phyloP scores from a whole-genome alignment of 805 yeast genomes.

The Starmerella apicola region DNA sequence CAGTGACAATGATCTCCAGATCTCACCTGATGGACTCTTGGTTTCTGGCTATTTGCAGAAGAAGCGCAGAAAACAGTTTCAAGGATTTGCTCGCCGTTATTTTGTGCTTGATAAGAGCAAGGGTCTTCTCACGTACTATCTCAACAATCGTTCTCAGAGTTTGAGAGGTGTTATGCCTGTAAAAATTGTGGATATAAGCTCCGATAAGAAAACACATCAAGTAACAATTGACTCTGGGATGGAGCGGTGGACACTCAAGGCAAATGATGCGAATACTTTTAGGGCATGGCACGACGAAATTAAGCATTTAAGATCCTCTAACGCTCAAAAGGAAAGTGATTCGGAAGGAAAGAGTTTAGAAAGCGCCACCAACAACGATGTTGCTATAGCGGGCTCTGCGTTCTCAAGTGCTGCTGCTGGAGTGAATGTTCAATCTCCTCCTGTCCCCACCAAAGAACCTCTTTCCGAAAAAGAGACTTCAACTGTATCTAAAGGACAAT shows the following conservation, averaged over 20 bases:
- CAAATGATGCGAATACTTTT: constrained; percentile 53
- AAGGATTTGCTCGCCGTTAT: constrained; percentile 76
- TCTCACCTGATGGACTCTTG: constrained; percentile 29
- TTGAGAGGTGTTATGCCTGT: constrained; percentile 89
- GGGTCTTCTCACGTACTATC: constrained; percentile 71
- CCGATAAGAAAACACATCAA: constrained; percentile 52
- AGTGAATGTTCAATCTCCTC: too few relatives aligned
- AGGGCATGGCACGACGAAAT: constrained; percentile 74
- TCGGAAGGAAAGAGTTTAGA: constrained; percentile 10
- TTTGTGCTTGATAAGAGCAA: constrained; percentile 72
- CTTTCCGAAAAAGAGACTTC: too few relatives aligned
- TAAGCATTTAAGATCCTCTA: constrained; percentile 30
- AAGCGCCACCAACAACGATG: background rate
- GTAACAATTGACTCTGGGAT: constrained; percentile 85
- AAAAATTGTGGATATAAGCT: constrained; percentile 67
- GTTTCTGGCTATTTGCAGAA: constrained; percentile 70
- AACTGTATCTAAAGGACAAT: too few relatives aligned
- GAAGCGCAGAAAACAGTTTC: constrained; percentile 68
- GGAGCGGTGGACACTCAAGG: constrained; percentile 76
- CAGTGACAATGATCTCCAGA: constrained; percentile 7
- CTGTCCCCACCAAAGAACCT: too few relatives aligned
- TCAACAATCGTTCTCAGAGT: constrained; percentile 55
- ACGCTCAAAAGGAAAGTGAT: constrained; percentile 11
- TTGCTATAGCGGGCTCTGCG: background rate
- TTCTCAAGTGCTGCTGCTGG: background rate